These are phyloP conservation scores for Halenospora varia DNA, from an alignment of 495 filamentous ascomycete species.

Conservation along the genomic window DNA sequence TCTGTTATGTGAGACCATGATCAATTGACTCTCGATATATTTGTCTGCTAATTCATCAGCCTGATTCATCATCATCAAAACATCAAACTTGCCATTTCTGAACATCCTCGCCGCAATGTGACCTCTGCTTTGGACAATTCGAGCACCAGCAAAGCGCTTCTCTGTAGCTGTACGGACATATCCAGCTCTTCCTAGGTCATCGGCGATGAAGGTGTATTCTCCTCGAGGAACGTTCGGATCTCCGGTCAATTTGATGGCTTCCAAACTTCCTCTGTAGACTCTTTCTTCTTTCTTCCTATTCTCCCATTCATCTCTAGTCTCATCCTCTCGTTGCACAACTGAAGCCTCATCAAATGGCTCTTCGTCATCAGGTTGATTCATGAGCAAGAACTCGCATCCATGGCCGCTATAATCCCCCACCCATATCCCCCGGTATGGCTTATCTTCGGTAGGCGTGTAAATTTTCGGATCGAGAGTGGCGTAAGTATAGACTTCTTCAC, in stretches of 20 bases:
- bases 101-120: conserved; percentile 75
- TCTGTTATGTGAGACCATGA: conserved; percentile 70
- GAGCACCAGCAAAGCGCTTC: conserved; percentile 64
- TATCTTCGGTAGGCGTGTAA: conserved; percentile 74
- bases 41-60: conserved; percentile 46
- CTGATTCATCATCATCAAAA: background rate
- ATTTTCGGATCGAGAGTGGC: conserved; percentile 64
- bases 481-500: conserved; percentile 70
- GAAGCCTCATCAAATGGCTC: conserved; percentile 26
- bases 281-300: conserved; percentile 31
- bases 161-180: conserved; percentile 54
- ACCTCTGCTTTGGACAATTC: conserved; percentile 70
- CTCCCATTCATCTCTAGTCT: conserved; percentile 38
- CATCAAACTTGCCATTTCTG: conserved; percentile 53
- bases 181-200: conserved; percentile 67
- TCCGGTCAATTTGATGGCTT: conserved; percentile 87
- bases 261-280: conserved; percentile 56
- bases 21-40: conserved; percentile 69
- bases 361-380: conserved; percentile 62
- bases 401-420: conserved; percentile 86
- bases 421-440: conserved; percentile 87
- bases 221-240: conserved; percentile 86
- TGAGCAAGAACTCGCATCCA: conserved; percentile 81
- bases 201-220: conserved; percentile 71
- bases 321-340: conserved; percentile 28